Conservation (phyloP, 495 filamentous ascomycete species). For the Echria macrotheca region DNA sequence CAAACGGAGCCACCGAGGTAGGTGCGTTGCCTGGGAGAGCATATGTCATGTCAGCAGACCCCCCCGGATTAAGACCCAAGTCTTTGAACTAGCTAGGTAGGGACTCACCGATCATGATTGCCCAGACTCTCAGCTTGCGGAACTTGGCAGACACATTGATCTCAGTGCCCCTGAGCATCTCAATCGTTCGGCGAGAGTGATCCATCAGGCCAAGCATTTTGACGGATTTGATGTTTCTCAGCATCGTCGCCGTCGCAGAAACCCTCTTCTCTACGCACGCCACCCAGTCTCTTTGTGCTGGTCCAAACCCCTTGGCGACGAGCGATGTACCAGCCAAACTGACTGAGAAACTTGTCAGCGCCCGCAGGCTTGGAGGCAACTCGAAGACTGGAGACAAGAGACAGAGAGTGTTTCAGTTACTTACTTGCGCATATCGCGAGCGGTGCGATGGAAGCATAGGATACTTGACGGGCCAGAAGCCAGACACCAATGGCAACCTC, state of each 20-base stretch:
- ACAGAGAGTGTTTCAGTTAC: too few species aligned
- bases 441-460: constrained; percentile 40
- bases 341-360: too few species aligned
- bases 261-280: constrained; percentile 33
- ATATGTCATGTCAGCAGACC: too few species aligned
- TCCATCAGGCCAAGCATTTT: constrained; percentile 38
- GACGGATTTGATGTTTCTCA: constrained; percentile 38
- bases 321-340: constrained; percentile 8
- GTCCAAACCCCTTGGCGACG: constrained; percentile 31
- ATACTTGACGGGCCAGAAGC: constrained; percentile 49
- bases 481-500: constrained; percentile 52
- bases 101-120: constrained; percentile 16
- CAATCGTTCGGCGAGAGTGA: constrained; percentile 29
- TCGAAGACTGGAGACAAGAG: too few species aligned
- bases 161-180: constrained; percentile 47
- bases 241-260: constrained; percentile 29
- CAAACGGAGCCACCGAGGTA: constrained; percentile 25
- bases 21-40: constrained; percentile 44
- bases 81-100: too few species aligned
- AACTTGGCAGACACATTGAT: constrained; percentile 51
- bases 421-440: constrained; percentile 42
- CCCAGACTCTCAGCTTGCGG: constrained; percentile 38
- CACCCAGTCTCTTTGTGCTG: constrained; percentile 33
- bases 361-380: too few species aligned
- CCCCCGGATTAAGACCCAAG: too few species aligned